Conservation (phyloP, 2,329 filamentous ascomycete genomes). For the Penicillium hesseltinei region DNA sequence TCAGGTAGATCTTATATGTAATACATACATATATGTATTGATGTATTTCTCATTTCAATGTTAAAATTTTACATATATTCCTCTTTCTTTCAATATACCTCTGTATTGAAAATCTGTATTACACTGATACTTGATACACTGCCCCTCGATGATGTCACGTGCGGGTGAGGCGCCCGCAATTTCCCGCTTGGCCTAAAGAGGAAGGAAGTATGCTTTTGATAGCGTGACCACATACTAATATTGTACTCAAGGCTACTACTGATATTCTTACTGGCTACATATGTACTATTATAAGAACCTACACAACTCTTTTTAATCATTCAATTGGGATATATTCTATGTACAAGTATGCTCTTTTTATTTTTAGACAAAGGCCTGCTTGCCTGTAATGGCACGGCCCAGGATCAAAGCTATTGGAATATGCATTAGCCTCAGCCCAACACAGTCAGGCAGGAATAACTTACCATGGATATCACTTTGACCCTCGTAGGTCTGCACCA, state of each 20-base stretch:
- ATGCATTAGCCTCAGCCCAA: conserved; percentile 43
- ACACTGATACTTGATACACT: conserved; percentile 4
- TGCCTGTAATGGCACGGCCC: conserved; percentile 67
- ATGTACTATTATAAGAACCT: neutral
- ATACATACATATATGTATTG: neutral
- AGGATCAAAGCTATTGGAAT: conserved; percentile 62
- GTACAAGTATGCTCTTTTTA: conserved; percentile 1
- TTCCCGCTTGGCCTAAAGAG: conserved; percentile 15
- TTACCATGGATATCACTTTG: conserved; percentile 96
- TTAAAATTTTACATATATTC: neutral
- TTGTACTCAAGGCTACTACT: neutral
- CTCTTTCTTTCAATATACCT: neutral
- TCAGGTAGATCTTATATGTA: neutral
- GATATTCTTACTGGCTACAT: neutral
- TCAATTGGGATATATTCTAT: conserved; percentile 5
- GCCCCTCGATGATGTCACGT: conserved; percentile 32
- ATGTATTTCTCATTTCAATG: neutral
- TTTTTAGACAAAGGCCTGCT: conserved; percentile 72
- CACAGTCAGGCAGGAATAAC: conserved; percentile 43
- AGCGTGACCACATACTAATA: neutral
- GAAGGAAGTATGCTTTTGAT: conserved; percentile 7
- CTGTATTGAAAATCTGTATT: conserved; percentile 4
- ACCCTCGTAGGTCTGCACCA: conserved; percentile 96
- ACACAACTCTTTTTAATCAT: neutral
- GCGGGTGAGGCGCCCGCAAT: conserved; percentile 19